Evolutionary conservation across 176 grass and related monocot genomes (phyloP).

Genomic region (Triticum monococcum): DNA sequence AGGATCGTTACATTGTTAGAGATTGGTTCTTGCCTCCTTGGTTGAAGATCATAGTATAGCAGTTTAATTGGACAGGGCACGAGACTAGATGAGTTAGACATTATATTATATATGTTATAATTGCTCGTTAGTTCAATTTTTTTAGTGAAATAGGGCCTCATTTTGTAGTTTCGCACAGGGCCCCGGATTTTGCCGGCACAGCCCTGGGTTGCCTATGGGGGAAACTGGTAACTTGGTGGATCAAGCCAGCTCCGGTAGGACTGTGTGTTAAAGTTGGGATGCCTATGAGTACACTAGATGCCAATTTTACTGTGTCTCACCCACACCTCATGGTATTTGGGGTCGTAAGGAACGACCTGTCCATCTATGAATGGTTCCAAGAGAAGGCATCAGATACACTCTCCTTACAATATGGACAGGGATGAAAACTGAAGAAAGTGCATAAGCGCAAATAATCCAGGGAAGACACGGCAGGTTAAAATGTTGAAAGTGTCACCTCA

Average conservation of each 20-base stretch:
- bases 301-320: slow-evolving; percentile 49
- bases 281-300: slow-evolving; percentile 59
- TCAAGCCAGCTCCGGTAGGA: slow-evolving; percentile 59
- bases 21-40: no score
- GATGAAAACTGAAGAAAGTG: neutral
- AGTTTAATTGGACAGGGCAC: no score
- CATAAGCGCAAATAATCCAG: neutral
- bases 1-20: no score
- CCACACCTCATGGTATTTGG: slow-evolving; percentile 89
- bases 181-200: no score
- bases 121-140: no score
- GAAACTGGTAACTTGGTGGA: slow-evolving; percentile 49
- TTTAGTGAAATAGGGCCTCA: no score
- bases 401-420: neutral
- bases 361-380: slow-evolving; percentile 82
- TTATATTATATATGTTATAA: no score
- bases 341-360: slow-evolving; percentile 77
- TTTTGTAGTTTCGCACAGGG: no score
- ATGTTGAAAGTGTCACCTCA: neutral
- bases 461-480: neutral
- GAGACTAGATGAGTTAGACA: no score
- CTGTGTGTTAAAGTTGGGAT: slow-evolving; percentile 70
- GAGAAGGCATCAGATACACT: slow-evolving; percentile 6
- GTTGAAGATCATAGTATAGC: no score
- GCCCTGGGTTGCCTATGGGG: neutral